Percentiles rank a stretch among this genome's conserved stretches.
Conservation (phyloP, 139 green algal genomes). For the Zygnema circumcarinatum region DNA sequence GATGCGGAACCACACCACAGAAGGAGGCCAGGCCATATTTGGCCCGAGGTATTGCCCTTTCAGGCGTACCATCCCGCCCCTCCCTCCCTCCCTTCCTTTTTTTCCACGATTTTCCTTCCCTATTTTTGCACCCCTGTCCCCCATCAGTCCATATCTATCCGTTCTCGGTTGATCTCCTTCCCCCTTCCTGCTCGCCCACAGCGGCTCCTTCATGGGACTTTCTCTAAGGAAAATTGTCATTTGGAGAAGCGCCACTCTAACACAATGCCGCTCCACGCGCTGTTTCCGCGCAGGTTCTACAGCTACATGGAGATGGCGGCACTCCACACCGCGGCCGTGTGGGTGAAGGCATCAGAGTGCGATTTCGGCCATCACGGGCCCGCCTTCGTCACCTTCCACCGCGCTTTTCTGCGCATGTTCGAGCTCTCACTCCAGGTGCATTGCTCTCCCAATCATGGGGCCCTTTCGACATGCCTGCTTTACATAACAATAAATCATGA, state of each 20-base stretch:
- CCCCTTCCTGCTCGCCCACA: not conserved
- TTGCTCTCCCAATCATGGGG: too few relatives aligned
- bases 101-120: not conserved
- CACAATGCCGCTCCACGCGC: too few relatives aligned
- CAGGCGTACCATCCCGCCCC: not conserved
- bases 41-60: not conserved
- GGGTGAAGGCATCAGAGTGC: not conserved
- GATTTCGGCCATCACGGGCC: not conserved
- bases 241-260: too few relatives aligned
- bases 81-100: not conserved
- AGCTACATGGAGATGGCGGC: not conserved
- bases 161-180: not conserved
- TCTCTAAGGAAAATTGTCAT: too few relatives aligned
- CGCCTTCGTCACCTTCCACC: not conserved
- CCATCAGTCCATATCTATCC: not conserved
- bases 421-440: not conserved
- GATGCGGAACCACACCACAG: not conserved
- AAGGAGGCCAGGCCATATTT: not conserved
- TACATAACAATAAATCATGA: too few relatives aligned
- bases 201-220: too few relatives aligned
- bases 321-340: not conserved
- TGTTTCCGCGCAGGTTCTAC: slow-evolving; percentile 16
- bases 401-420: not conserved
- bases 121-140: not conserved
- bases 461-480: too few relatives aligned